Conservation (phyloP, 352 stramenopile species). For the Phytophthora kernoviae region DNA sequence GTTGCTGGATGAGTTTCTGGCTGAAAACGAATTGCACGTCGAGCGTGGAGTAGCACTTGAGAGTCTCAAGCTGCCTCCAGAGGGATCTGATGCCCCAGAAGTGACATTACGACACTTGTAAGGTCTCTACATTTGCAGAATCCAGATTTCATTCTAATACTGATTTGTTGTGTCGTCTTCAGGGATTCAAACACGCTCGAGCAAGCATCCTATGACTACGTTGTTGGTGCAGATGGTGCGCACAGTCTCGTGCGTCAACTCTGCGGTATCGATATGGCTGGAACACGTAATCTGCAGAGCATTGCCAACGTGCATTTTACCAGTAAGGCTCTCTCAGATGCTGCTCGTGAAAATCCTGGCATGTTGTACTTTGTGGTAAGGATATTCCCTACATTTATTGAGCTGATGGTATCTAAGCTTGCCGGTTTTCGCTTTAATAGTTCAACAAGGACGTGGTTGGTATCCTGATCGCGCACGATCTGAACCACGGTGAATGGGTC, state of each 20-base stretch:
- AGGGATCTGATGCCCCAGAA: constrained; percentile 9
- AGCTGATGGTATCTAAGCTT: constrained; percentile 2
- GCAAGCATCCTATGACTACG: constrained; percentile 65
- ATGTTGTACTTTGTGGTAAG: constrained; percentile 96
- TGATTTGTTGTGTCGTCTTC: constrained; percentile 2
- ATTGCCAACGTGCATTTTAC: constrained; percentile 96
- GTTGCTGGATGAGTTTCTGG: constrained; percentile 61
- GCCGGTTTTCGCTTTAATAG: constrained; percentile 26
- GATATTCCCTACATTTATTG: neutral
- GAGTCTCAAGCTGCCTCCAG: constrained; percentile 28
- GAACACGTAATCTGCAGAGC: constrained; percentile 84
- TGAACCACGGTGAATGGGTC: constrained; percentile 88
- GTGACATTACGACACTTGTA: constrained; percentile 61
- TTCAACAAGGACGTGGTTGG: constrained; percentile 87
- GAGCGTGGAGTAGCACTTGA: constrained; percentile 70
- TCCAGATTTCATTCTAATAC: neutral
- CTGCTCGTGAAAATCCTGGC: constrained; percentile 65
- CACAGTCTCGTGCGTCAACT: constrained; percentile 83
- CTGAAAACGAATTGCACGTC: constrained; percentile 46
- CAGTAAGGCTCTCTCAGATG: constrained; percentile 65
- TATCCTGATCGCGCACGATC: constrained; percentile 94
- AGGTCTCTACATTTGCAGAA: constrained; percentile 1
- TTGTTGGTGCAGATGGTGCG: constrained; percentile 92
- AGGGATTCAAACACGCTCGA: constrained; percentile 52
- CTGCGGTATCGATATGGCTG: constrained; percentile 74